Conservation (phyloP, 225 moss, liverwort and hornwort genomes). For the Asterella californica region DNA sequence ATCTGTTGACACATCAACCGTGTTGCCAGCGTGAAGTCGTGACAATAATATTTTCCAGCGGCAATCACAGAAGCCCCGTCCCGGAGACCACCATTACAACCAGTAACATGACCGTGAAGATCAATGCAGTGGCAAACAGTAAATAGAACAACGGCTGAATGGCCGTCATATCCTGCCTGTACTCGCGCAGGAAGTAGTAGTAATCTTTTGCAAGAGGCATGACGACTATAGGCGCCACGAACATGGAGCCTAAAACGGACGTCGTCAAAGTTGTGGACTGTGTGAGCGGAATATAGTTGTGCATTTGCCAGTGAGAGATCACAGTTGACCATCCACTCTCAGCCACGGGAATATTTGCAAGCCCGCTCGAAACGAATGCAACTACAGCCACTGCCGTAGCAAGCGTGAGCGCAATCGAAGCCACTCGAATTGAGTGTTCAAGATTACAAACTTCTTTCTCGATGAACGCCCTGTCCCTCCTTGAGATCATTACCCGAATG, state of each 20-base stretch:
- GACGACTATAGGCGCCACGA: slow-evolving; percentile 9
- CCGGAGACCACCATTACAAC: slow-evolving; percentile 14
- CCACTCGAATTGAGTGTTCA: slow-evolving; percentile 17
- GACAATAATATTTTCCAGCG: background rate
- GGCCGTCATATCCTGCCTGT: background rate
- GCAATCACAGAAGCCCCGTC: slow-evolving; percentile 3
- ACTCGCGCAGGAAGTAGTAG: slow-evolving; percentile 10
- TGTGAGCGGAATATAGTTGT: background rate
- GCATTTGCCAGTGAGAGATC: slow-evolving; percentile 6
- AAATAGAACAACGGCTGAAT: background rate
- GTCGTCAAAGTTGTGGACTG: slow-evolving; percentile 19
- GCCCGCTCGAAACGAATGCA: slow-evolving; percentile 14
- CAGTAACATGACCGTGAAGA: slow-evolving; percentile 4
- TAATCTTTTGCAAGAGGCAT: slow-evolving; percentile 14
- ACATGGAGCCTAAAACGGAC: slow-evolving; percentile 10
- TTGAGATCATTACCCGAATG: slow-evolving; percentile 23
- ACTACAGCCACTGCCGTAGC: slow-evolving; percentile 15
- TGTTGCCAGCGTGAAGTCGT: too few relatives aligned
- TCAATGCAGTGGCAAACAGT: slow-evolving; percentile 6
- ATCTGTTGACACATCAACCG: background rate
- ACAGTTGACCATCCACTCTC: slow-evolving; percentile 26
- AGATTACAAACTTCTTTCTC: slow-evolving; percentile 7
- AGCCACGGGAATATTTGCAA: slow-evolving; percentile 19
- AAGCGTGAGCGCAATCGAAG: slow-evolving; percentile 7
- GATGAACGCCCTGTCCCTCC: slow-evolving; percentile 12